phyloP scores from a whole-genome alignment of 805 yeast species.

The Candida hispaniensis region DNA sequence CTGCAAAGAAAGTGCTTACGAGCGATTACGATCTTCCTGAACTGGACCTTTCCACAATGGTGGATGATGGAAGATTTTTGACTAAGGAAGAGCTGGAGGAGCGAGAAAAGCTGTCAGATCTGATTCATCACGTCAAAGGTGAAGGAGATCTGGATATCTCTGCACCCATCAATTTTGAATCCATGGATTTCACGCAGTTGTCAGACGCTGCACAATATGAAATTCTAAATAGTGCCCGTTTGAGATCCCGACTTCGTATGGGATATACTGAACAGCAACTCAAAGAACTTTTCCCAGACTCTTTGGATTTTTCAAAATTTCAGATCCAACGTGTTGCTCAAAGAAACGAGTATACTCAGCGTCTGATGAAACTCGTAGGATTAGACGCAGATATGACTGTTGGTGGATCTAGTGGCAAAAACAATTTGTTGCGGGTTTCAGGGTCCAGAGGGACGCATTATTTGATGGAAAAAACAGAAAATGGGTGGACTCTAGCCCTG shows the following conservation, averaged over 20 bases:
- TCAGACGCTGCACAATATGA: conserved; percentile 84
- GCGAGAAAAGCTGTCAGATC: conserved; percentile 31
- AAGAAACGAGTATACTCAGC: conserved; percentile 82
- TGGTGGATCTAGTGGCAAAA: background rate
- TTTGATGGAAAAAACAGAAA: conserved; percentile 59
- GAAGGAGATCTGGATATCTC: conserved; percentile 5
- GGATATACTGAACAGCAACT: conserved; percentile 89
- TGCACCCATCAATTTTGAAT: conserved; percentile 62
- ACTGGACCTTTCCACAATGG: conserved; percentile 38
- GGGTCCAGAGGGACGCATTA: conserved; percentile 75
- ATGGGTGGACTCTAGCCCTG: conserved; percentile 75
- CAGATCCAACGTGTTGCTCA: conserved; percentile 89
- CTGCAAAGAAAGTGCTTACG: conserved; percentile 4
- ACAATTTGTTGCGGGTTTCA: conserved; percentile 46
- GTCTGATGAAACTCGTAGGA: conserved; percentile 73
- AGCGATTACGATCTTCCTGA: conserved; percentile 26
- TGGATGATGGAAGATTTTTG: conserved; percentile 60
- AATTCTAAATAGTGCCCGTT: conserved; percentile 68
- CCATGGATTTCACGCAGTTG: conserved; percentile 61
- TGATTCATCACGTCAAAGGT: conserved; percentile 2
- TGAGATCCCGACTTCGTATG: conserved; percentile 84
- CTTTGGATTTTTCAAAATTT: conserved; percentile 83
- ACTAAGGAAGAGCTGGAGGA: conserved; percentile 62
- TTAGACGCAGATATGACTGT: conserved; percentile 40
- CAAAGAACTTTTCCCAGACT: conserved; percentile 66